Evolutionary conservation across 495 filamentous ascomycete genomes (phyloP), one percentile per base, ranked within the genome.

Genomic region (Neohortaea acidophila): DNA sequence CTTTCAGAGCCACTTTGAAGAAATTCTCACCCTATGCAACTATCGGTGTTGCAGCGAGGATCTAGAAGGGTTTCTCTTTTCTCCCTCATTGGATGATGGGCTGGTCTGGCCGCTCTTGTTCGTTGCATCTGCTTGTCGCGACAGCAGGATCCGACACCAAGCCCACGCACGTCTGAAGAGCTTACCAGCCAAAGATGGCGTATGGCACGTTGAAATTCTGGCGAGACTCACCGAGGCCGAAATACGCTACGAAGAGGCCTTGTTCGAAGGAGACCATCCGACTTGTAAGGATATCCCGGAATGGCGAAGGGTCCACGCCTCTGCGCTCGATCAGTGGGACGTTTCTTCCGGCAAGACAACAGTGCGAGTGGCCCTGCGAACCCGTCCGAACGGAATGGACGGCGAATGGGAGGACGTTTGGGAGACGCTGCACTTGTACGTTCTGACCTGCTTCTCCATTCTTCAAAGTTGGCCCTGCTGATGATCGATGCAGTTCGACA

Each of bases 131-230:
- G 28, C 35, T 21, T 46, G 43, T 22, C 36, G 43, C 2, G 43
- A 46, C 14, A 21, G 17, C 19, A 28, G 38, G 15, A 21, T 46
- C 6, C 37, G 43, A 11, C 43, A 40, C 19, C 14, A 27, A 14
- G 43, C 43, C 4, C 32, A 41, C 14, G 18, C 20, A 2, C 12
- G 14, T 4, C 11, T 46, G 21, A 14, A 36, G 18, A 10, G 25
- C 15, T 26, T 46, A 15, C 30, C 43, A 11, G 22, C 4, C 2
- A 26, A 20, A 2, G 21, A 23, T 9, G 43, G 38, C 43, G 35
- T 46, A 4, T 46, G 43, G 43, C 43, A 46, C 27, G 43, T 41
- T 3, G 43, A 46, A 37, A 14, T 30, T 13, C 29, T 46, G 22
- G 36, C 23, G 8, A 20, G 36, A 13, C 22, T 14, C 4, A 30